Evolutionary conservation across 2,329 filamentous ascomycete species (phyloP).

Genomic region (Daldinia sp.): DNA sequence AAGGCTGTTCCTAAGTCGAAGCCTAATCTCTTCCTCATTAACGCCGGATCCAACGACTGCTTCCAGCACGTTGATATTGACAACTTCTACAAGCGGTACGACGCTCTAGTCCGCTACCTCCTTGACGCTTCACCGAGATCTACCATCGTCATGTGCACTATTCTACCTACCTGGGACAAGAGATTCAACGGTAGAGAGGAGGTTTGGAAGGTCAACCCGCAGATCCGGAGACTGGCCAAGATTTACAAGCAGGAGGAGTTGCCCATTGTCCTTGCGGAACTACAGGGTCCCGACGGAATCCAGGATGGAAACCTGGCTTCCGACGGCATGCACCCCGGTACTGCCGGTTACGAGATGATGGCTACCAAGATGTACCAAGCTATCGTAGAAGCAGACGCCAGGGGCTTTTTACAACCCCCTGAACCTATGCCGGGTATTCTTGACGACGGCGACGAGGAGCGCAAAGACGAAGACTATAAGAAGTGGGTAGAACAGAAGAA

Average conservation of each 20-base stretch:
- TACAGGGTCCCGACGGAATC: conserved; percentile 46
- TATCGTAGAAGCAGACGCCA: conserved; percentile 46
- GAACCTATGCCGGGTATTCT: conserved; percentile 44
- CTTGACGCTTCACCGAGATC: conserved; percentile 45
- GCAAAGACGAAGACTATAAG: conserved; percentile 40
- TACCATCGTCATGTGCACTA: conserved; percentile 45
- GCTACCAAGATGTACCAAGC: conserved; percentile 47
- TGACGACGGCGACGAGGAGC: conserved; percentile 46
- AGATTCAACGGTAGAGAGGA: conserved; percentile 48
- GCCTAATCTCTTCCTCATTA: conserved; percentile 49
- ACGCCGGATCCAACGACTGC: conserved; percentile 50
- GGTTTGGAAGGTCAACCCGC: conserved; percentile 44
- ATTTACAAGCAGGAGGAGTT: conserved; percentile 44
- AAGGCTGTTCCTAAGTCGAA: conserved; percentile 42
- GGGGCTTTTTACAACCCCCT: conserved; percentile 44
- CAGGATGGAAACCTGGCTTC: conserved; percentile 44
- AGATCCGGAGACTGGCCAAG: conserved; percentile 45
- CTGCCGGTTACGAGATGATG: conserved; percentile 48
- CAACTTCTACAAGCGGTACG: conserved; percentile 47
- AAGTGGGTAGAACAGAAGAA: conserved; percentile 40
- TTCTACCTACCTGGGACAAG: conserved; percentile 46
- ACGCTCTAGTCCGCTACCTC: conserved; percentile 45
- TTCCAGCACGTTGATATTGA: conserved; percentile 46
- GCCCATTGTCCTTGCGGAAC: conserved; percentile 47
- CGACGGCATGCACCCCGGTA: conserved; percentile 46